A percentile compares a stretch with the other conserved stretches of the same genome.
Conservation (phyloP, 257 asterid genomes). For the Solanum chilense region DNA sequence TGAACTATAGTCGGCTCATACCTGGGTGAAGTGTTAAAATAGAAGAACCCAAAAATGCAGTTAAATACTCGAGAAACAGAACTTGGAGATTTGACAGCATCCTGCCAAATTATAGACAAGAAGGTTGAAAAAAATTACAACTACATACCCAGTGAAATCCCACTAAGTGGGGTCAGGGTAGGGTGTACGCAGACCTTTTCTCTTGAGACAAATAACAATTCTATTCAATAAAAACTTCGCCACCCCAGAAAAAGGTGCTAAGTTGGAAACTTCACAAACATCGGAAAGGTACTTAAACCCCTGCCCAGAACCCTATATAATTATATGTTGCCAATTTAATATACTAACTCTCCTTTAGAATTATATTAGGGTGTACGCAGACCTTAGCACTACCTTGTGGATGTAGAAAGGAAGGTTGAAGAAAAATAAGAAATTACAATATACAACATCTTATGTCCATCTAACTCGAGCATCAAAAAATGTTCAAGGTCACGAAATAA, state of each 20-base stretch:
- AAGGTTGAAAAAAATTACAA: not conserved
- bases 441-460: not conserved
- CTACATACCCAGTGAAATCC: not conserved
- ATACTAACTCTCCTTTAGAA: not conserved
- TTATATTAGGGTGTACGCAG: not conserved
- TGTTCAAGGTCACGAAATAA: not conserved
- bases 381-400: not conserved
- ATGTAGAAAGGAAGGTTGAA: not conserved
- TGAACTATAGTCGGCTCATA: slow-evolving; percentile 65
- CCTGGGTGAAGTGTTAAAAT: slow-evolving; percentile 25
- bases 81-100: not conserved
- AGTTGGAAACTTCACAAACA: not conserved
- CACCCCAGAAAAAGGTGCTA: not conserved
- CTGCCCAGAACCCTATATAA: not conserved
- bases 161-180: not conserved
- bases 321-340: too few relatives aligned
- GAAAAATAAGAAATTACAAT: not conserved
- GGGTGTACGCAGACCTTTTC: not conserved
- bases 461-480: not conserved
- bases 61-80: not conserved
- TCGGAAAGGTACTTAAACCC: not conserved
- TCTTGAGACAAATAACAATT: not conserved
- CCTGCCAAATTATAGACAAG: not conserved
- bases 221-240: not conserved
- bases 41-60: not conserved